Evolutionary conservation across 2,329 filamentous ascomycete species (phyloP).

Genomic region (Rosellinia necatrix): DNA sequence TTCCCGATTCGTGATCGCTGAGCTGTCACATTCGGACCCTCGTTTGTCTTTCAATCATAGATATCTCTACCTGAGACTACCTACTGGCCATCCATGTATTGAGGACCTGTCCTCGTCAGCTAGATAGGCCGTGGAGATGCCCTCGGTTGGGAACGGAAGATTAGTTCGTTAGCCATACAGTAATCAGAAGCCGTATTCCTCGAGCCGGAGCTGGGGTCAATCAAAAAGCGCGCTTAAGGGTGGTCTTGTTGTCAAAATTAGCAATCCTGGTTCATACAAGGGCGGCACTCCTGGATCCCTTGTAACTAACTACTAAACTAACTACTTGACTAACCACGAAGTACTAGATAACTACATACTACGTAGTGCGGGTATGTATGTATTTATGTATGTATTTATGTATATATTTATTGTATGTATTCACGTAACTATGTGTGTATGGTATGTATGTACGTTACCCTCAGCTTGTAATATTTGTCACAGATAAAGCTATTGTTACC

Average conservation of each 20-base stretch:
- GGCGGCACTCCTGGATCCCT: slow-evolving; percentile 14
- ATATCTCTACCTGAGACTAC: too few relatives aligned
- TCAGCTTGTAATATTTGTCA: slow-evolving; percentile 28
- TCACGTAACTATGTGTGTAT: too few relatives aligned
- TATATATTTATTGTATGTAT: too few relatives aligned
- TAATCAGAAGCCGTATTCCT: slow-evolving; percentile 30
- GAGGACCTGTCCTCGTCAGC: neutral
- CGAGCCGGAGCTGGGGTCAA: slow-evolving; percentile 28
- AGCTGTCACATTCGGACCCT: slow-evolving; percentile 8
- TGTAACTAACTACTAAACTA: too few relatives aligned
- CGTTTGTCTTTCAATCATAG: neutral
- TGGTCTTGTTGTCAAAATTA: slow-evolving; percentile 32
- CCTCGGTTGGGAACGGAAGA: slow-evolving; percentile 25
- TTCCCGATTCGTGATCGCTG: slow-evolving; percentile 22
- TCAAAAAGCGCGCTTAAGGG: slow-evolving; percentile 16
- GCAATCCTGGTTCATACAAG: slow-evolving; percentile 28
- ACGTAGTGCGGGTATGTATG: too few relatives aligned
- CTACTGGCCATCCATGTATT: too few relatives aligned
- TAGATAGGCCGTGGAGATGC: neutral
- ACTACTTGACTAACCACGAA: too few relatives aligned
- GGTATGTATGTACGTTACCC: too few relatives aligned
- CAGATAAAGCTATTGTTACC: slow-evolving; percentile 21
- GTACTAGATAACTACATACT: too few relatives aligned
- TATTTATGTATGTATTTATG: too few relatives aligned
- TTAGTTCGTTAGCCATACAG: slow-evolving; percentile 30